Evolutionary conservation across 768 basidiomycete species (phyloP), one percentile per base, ranked within the genome.

Genomic region (Coprinellus micaceus): DNA sequence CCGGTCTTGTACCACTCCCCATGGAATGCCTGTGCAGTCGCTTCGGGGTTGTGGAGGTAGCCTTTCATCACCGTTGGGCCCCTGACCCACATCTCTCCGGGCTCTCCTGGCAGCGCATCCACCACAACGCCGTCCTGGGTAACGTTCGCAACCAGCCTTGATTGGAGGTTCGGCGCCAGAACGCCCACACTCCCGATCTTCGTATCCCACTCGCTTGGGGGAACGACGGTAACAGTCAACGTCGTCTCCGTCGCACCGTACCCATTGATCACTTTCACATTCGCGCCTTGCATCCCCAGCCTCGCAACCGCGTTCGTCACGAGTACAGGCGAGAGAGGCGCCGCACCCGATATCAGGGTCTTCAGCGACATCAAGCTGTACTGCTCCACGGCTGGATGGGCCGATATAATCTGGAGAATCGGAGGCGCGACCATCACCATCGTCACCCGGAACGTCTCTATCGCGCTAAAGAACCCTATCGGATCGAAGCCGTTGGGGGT

Each of bases 1-100:
- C 89, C 87, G 0, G 89, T 89, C 73, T 82, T 85, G 69, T 86
- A 81, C 85, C 86, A 91, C 33, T 84, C 82, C 0, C 69, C 61
- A 0, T 82, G 83, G 61, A 89, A 80, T 1, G 81, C 67, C 19
- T 77, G 72, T 21, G 64, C 61, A 1, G 86, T 89, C 1, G 87
- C 85, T n/a, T 70, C 68, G 1, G 70, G 67, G 56, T 90, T 86
- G 58, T 78, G 78, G 60, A 82, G 68, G 64, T 89, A 89, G 1
- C 87, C 88, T 72, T 84, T 87, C 85, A 88, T 88, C 17, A 88
- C 72, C 0, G 68, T 80, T 5, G 81, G 79, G 0, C 88, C 87
- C 41, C 81, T 74, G 4, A 89, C 52, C 85, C 86, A 89, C 25
- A 90, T 64, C 64, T 90, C 89, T 3, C 89, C 87, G 0, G 77